Percentiles rank a stretch among this genome's conserved stretches.
Conservation (phyloP, 1,284 basidiomycete species). For the Coriolopsis trogii region DNA sequence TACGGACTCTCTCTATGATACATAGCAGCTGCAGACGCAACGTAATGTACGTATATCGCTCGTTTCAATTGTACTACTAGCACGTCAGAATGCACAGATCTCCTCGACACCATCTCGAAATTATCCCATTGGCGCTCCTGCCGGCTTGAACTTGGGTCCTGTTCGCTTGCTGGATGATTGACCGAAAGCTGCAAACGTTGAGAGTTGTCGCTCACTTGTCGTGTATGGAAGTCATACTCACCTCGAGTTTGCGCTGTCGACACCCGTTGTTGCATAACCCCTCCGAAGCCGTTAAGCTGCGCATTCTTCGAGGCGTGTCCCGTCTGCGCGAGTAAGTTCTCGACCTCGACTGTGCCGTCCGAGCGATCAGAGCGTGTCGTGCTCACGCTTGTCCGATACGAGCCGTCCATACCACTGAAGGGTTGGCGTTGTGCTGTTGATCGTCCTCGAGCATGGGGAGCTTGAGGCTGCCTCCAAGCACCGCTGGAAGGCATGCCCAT, state of each 20-base stretch:
- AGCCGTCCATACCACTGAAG: slow-evolving; percentile 43
- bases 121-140: slow-evolving; percentile 22
- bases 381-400: slow-evolving; percentile 45
- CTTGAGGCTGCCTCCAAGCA: slow-evolving; percentile 34
- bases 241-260: slow-evolving; percentile 9
- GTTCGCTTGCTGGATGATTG: slow-evolving; percentile 25
- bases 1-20: slow-evolving; percentile 17
- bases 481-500: slow-evolving; percentile 17
- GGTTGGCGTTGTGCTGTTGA: slow-evolving; percentile 48
- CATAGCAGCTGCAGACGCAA: slow-evolving; percentile 9
- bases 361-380: slow-evolving; percentile 59
- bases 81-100: slow-evolving; percentile 18
- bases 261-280: slow-evolving; percentile 13
- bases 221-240: not conserved
- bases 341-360: slow-evolving; percentile 69
- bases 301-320: slow-evolving; percentile 14
- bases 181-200: slow-evolving; percentile 28
- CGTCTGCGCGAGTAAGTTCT: slow-evolving; percentile 52
- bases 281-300: not conserved
- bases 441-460: slow-evolving; percentile 17
- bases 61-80: slow-evolving; percentile 22
- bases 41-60: slow-evolving; percentile 31
- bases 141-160: slow-evolving; percentile 34
- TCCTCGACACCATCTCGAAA: not conserved
- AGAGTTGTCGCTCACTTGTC: no score